Evolutionary conservation across 2,329 filamentous ascomycete species (phyloP), one percentile per base, ranked within the genome.

Genomic region (Diplodia intermedia): DNA sequence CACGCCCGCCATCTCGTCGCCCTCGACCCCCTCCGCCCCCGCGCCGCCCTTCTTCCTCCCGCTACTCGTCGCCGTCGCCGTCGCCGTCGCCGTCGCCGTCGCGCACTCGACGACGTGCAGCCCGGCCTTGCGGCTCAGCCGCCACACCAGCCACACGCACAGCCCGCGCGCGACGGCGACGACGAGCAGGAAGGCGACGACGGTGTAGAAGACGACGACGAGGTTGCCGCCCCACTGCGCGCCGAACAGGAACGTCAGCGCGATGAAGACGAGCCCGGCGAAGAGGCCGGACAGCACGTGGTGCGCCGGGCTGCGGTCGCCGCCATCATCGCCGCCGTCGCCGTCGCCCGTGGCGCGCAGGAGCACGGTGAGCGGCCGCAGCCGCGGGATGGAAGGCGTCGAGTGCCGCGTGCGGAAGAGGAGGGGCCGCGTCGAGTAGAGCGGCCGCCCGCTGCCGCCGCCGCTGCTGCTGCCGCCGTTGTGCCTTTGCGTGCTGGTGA

Each of bases 121-220:
- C 43, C 43, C 43, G 2, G 43, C 43, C 43, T 47, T 47, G 0
- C 43, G 43, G 7, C 43, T 20, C n/a, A 47, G 3, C 18, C 43
- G 43, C 43, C 43, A 47, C 43, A 47, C 43, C 43, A 47, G 14
- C 43, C 43, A 47, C 43, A 47, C 43, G 43, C 43, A 47, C 43
- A 47, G 3, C 2, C 43, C 43, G 2, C 43, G 18, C 18, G 43
- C 43, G 0, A 20, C 43, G 0, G 43, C 43, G 0, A 47, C 43
- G 0, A 47, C 43, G 4, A 47, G 8, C 7, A 47, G 8, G 7
- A 47, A 47, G 7, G 43, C 43, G 43, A 47, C 43, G 43, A 47
- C 43, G 43, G 43, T 47, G 43, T 47, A 47, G 43, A 47, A 47
- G 43, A 47, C 43, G 15, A 47, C 43, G 18, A 47, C 43, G 18